phyloP scores from a whole-genome alignment of 164 flowering plant genomes.

The Aristolochia contorta region DNA sequence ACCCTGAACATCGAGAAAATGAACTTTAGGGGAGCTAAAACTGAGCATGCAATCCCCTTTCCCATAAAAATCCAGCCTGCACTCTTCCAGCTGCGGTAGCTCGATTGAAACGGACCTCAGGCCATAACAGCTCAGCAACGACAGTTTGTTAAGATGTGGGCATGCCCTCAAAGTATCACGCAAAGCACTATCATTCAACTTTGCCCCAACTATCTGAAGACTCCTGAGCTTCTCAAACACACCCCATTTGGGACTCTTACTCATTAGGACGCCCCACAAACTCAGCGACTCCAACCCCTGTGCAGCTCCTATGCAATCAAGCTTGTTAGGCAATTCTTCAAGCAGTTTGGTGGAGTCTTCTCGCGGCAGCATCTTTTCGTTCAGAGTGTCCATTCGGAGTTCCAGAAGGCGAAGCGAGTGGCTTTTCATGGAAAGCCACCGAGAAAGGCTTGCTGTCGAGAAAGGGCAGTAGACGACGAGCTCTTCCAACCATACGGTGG shows the following conservation, averaged over 20 bases:
- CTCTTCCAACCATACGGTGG: slow-evolving; percentile 34
- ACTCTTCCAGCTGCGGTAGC: slow-evolving; percentile 46
- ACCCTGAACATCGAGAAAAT: slow-evolving; percentile 64
- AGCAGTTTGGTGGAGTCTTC: slow-evolving; percentile 30
- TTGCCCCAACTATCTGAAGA: slow-evolving; percentile 79
- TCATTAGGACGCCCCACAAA: slow-evolving; percentile 78
- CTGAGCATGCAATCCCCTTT: slow-evolving; percentile 47
- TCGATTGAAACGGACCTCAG: slow-evolving; percentile 42
- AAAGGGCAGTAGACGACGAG: slow-evolving; percentile 77
- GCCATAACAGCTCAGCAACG: slow-evolving; percentile 77
- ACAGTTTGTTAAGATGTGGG: slow-evolving; percentile 55
- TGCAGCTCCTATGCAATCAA: slow-evolving; percentile 46
- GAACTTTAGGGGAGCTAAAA: slow-evolving; percentile 40
- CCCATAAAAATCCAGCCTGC: slow-evolving; percentile 76
- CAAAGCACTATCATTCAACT: slow-evolving; percentile 47
- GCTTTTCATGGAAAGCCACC: slow-evolving; percentile 40
- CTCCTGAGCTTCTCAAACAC: slow-evolving; percentile 31
- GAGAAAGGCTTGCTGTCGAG: slow-evolving; percentile 41
- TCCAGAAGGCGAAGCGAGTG: slow-evolving; percentile 52
- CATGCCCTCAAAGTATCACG: slow-evolving; percentile 44
- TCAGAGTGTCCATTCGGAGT: slow-evolving; percentile 66
- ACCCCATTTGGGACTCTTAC: slow-evolving; percentile 61
- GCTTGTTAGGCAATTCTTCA: slow-evolving; percentile 31
- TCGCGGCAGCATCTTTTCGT: slow-evolving; percentile 15
- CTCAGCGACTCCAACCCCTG: slow-evolving; percentile 50